Evolutionary conservation across 495 filamentous ascomycete species (phyloP).

Genomic region (Hyaloscypha finlandica): DNA sequence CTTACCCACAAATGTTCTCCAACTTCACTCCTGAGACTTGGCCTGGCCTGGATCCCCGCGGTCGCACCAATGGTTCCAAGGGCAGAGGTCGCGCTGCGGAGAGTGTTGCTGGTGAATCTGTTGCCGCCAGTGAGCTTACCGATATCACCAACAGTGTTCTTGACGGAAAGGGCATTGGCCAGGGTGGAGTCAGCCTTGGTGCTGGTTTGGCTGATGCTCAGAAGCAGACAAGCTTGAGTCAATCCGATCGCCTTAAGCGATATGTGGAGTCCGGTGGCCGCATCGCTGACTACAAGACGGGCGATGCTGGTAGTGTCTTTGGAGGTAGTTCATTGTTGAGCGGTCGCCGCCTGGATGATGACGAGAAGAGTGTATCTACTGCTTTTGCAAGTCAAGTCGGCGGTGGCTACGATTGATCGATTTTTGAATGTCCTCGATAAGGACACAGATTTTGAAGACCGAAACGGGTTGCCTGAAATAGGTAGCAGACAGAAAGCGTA

Average conservation of each 20-base stretch:
- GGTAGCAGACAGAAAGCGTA: slow-evolving; percentile 1
- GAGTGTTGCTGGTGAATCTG: slow-evolving; percentile 86
- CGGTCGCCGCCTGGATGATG: slow-evolving; percentile 68
- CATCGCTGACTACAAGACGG: slow-evolving; percentile 54
- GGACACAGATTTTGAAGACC: slow-evolving; percentile 20
- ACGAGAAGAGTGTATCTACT: slow-evolving; percentile 92
- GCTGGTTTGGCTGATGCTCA: slow-evolving; percentile 73
- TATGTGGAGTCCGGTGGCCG: slow-evolving; percentile 84
- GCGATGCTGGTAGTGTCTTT: slow-evolving; percentile 69
- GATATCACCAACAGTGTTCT: slow-evolving; percentile 67
- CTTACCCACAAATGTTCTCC: slow-evolving; percentile 94
- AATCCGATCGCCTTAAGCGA: slow-evolving; percentile 78
- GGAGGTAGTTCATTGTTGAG: slow-evolving; percentile 64
- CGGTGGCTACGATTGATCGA: slow-evolving; percentile 83
- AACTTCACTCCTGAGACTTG: slow-evolving; percentile 84
- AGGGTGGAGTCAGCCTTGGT: slow-evolving; percentile 82
- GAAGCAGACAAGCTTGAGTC: slow-evolving; percentile 81
- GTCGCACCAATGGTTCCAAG: slow-evolving; percentile 61
- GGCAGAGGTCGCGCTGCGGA: slow-evolving; percentile 63
- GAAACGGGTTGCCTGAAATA: slow-evolving; percentile 22
- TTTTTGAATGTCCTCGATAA: background rate
- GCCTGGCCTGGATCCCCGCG: slow-evolving; percentile 74
- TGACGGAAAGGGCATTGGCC: slow-evolving; percentile 71
- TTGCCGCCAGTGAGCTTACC: slow-evolving; percentile 84
- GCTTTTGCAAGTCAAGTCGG: slow-evolving; percentile 95